These are phyloP conservation scores for Cytauxzoon felis DNA, from an alignment of 169 alveolate species.

Conservation along the genomic window DNA sequence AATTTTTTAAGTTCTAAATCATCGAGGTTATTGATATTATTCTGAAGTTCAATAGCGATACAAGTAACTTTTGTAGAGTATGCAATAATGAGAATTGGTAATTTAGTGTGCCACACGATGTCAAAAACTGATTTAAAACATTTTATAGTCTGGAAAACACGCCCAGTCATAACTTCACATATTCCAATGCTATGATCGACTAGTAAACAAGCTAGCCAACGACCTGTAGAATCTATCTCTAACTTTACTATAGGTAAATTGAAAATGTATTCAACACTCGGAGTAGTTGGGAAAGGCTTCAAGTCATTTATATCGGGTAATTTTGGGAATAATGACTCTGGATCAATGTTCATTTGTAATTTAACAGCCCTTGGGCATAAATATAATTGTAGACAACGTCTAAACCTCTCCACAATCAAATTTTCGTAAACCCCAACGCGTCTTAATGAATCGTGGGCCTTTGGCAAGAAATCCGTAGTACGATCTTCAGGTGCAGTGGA, in stretches of 20 bases:
- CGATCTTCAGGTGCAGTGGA: slow-evolving; percentile 46
- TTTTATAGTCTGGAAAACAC: slow-evolving; percentile 22
- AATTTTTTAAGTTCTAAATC: too few species aligned
- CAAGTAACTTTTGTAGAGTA: slow-evolving; percentile 22
- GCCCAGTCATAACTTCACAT: slow-evolving; percentile 32
- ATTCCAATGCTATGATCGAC: background rate
- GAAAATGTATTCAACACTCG: slow-evolving; percentile 45
- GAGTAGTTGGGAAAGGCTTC: slow-evolving; percentile 47
- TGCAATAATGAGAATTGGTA: slow-evolving; percentile 34
- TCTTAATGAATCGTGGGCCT: slow-evolving; percentile 81
- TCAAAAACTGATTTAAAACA: slow-evolving; percentile 13
- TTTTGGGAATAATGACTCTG: slow-evolving; percentile 48
- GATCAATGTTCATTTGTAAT: slow-evolving; percentile 84
- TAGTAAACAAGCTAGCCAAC: slow-evolving; percentile 29
- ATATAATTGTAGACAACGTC: slow-evolving; percentile 88
- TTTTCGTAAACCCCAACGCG: slow-evolving; percentile 84
- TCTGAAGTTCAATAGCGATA: slow-evolving; percentile 43
- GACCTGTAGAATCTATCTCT: slow-evolving; percentile 32
- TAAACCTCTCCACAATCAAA: slow-evolving; percentile 76
- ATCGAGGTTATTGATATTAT: too few species aligned
- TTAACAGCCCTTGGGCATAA: slow-evolving; percentile 89
- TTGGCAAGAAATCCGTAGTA: slow-evolving; percentile 71
- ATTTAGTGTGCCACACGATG: slow-evolving; percentile 54
- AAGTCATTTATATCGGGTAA: slow-evolving; percentile 45
- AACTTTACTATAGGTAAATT: background rate